Percentiles rank a stretch among this genome's conserved stretches.
Evolutionary conservation across 2,329 filamentous ascomycete species (phyloP).

Genomic region (Fusarium bulbicola): DNA sequence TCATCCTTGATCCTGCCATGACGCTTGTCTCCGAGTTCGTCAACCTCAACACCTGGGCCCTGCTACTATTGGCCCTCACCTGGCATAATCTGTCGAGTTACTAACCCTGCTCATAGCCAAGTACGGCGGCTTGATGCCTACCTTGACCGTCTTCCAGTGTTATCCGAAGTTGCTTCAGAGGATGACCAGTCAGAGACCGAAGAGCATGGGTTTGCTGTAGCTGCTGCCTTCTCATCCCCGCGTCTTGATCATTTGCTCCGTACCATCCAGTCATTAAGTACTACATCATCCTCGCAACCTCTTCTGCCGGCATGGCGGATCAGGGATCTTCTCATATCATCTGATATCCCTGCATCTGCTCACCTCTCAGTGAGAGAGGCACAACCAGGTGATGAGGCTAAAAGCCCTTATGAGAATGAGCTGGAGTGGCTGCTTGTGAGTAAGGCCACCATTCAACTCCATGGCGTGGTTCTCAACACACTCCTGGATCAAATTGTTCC

Average conservation of each 20-base stretch:
- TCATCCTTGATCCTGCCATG: constrained; percentile 33
- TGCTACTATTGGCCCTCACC: neutral
- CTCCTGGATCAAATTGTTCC: constrained; percentile 85
- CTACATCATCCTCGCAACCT: constrained; percentile 70
- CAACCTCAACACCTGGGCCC: constrained; percentile 1
- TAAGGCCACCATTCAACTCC: constrained; percentile 92
- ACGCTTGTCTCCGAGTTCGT: constrained; percentile 45
- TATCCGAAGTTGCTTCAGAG: constrained; percentile 53
- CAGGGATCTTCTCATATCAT: constrained; percentile 68
- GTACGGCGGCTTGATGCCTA: constrained; percentile 71
- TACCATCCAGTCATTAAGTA: constrained; percentile 76
- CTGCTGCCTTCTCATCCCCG: constrained; percentile 59
- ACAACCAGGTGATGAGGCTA: constrained; percentile 41
- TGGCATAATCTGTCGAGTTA: constrained; percentile 4
- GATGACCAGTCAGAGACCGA: constrained; percentile 52
- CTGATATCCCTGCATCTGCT: constrained; percentile 60
- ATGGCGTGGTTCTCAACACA: constrained; percentile 80
- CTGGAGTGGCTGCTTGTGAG: constrained; percentile 90
- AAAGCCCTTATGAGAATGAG: constrained; percentile 73
- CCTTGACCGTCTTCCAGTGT: constrained; percentile 66
- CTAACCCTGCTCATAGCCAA: constrained; percentile 55
- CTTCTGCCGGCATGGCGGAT: constrained; percentile 70
- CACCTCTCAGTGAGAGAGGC: constrained; percentile 44
- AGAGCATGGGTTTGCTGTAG: constrained; percentile 47
- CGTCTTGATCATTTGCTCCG: constrained; percentile 70